These are phyloP conservation scores for Coemansia sp. DNA, from an alignment of 192 early-diverging fungal genomes.

Conservation along the genomic window DNA sequence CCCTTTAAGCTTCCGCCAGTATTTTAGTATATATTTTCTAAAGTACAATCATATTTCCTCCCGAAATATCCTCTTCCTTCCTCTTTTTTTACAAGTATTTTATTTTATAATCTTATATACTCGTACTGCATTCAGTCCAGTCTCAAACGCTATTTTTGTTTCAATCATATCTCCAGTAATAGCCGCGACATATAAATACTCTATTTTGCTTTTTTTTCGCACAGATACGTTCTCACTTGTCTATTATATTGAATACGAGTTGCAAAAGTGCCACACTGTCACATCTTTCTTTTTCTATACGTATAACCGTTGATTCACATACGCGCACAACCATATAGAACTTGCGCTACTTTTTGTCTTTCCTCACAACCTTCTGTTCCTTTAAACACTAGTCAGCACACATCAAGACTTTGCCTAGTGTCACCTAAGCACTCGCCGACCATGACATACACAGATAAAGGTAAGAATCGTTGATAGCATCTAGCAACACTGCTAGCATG, in stretches of 20 bases:
- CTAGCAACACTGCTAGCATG: not conserved
- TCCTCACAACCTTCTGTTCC: no score
- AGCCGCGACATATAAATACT: no score
- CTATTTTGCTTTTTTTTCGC: no score
- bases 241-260: conserved; percentile 8
- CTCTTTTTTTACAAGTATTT: conserved; percentile 5
- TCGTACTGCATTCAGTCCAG: not conserved
- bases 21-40: not conserved
- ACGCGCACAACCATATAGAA: no score
- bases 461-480: conserved; percentile 12
- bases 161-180: not conserved
- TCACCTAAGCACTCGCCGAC: not conserved
- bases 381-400: no score
- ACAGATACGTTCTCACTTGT: not conserved
- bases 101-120: not conserved
- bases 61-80: not conserved
- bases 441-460: conserved; percentile 42
- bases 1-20: not conserved
- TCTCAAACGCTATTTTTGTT: not conserved
- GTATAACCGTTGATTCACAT: not conserved
- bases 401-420: not conserved
- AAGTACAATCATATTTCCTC: conserved; percentile 1
- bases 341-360: no score
- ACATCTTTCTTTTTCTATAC: no score
- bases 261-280: conserved; percentile 3